Evolutionary conservation across 805 yeast genomes (phyloP).

Genomic region (Saccharomycopsis microspora): DNA sequence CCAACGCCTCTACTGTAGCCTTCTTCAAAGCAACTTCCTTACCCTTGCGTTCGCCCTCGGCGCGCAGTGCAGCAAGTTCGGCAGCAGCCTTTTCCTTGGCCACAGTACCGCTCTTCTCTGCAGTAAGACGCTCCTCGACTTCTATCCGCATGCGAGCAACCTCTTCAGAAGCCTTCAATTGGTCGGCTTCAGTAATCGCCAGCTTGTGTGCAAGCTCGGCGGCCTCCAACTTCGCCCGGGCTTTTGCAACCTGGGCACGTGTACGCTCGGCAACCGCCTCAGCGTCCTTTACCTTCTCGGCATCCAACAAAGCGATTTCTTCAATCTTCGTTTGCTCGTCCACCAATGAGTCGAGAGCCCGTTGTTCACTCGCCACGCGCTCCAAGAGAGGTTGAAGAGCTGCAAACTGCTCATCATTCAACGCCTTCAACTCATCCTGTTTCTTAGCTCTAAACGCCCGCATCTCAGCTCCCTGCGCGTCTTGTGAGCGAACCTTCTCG

Average conservation of each 20-base stretch:
- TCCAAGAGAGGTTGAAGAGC: constrained; percentile 12
- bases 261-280: constrained; percentile 10
- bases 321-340: constrained; percentile 9
- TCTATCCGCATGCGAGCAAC: constrained; percentile 9
- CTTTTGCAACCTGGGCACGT: constrained; percentile 6
- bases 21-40: constrained; percentile 13
- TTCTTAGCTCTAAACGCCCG: constrained; percentile 6
- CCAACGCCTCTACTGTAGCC: constrained; percentile 11
- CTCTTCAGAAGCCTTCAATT: constrained; percentile 13
- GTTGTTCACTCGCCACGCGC: constrained; percentile 6
- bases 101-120: constrained; percentile 8
- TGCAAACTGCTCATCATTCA: constrained; percentile 6
- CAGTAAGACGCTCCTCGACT: constrained; percentile 12
- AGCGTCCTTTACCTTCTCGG: constrained; percentile 6
- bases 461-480: constrained; percentile 8
- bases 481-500: constrained; percentile 6
- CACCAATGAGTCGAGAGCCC: constrained; percentile 2
- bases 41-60: constrained; percentile 5
- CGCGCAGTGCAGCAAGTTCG: constrained; percentile 5
- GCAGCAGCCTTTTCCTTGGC: constrained; percentile 5
- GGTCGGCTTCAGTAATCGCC: constrained; percentile 11
- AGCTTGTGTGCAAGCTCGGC: constrained; percentile 7
- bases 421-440: constrained; percentile 8
- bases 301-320: constrained; percentile 2
- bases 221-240: constrained; percentile 4